These are phyloP conservation scores for Hyphopichia wangnamkhiaoensis DNA, from an alignment of 1,139 yeast species.

Conservation along the genomic window DNA sequence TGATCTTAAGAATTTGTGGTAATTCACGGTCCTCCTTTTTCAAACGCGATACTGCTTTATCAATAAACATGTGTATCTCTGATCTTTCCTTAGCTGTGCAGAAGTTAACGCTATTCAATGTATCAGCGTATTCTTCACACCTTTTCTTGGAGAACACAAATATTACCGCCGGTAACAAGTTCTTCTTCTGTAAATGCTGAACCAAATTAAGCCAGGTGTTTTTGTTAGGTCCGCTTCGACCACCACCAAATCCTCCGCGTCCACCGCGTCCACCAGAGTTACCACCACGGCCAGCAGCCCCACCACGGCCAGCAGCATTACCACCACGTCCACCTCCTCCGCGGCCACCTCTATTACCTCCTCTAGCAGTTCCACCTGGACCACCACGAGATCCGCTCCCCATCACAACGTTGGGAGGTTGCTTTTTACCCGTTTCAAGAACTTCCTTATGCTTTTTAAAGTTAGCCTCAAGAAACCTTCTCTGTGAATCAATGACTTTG, in stretches of 20 bases:
- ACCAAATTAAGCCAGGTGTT: slow-evolving; percentile 77
- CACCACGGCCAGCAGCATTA: slow-evolving; percentile 24
- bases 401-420: slow-evolving; percentile 36
- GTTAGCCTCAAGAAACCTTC: slow-evolving; percentile 66
- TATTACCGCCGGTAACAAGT: slow-evolving; percentile 82
- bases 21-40: slow-evolving; percentile 89
- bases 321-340: slow-evolving; percentile 24
- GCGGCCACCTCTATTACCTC: slow-evolving; percentile 36
- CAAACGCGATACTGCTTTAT: slow-evolving; percentile 81
- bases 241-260: slow-evolving; percentile 38
- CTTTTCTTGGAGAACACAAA: slow-evolving; percentile 92
- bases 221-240: slow-evolving; percentile 72
- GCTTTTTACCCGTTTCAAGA: slow-evolving; percentile 40
- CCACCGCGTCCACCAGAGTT: slow-evolving; percentile 29
- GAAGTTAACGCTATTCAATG: slow-evolving; percentile 72
- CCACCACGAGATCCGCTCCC: slow-evolving; percentile 48
- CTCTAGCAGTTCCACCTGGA: slow-evolving; percentile 47
- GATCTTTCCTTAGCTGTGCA: slow-evolving; percentile 83
- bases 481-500: slow-evolving; percentile 72
- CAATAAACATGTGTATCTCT: slow-evolving; percentile 90
- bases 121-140: slow-evolving; percentile 90
- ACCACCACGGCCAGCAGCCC: slow-evolving; percentile 20
- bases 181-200: slow-evolving; percentile 65
- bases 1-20: slow-evolving; percentile 82
- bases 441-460: slow-evolving; percentile 62